phyloP scores from a whole-genome alignment of 495 filamentous ascomycete genomes.

The Neurospora sp. region DNA sequence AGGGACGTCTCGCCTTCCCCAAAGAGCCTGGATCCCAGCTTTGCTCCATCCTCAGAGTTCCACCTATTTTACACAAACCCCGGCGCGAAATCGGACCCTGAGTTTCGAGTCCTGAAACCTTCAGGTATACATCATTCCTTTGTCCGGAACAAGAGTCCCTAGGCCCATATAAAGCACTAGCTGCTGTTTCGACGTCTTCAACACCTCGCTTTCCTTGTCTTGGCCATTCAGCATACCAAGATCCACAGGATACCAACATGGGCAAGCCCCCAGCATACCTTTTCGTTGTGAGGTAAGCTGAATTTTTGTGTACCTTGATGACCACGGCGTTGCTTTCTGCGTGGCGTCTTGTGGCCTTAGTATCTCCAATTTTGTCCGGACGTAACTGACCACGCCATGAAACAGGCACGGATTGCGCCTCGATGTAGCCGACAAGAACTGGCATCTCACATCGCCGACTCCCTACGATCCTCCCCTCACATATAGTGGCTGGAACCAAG shows the following conservation, averaged over 20 bases:
- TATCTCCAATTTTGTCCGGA: neutral
- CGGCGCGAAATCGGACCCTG: neutral
- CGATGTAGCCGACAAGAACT: slow-evolving; percentile 85
- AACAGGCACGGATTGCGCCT: slow-evolving; percentile 81
- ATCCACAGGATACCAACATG: slow-evolving; percentile 17
- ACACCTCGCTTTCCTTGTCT: neutral
- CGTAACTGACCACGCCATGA: neutral
- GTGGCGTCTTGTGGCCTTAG: neutral
- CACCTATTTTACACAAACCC: neutral
- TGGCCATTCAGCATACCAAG: neutral
- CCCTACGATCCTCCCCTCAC: slow-evolving; percentile 95
- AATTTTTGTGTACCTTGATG: neutral
- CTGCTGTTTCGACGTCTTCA: neutral
- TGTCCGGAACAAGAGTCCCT: neutral
- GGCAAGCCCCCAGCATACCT: slow-evolving; percentile 42
- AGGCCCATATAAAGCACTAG: neutral
- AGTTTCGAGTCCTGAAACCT: neutral
- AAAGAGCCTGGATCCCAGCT: neutral
- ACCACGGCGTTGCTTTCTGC: neutral
- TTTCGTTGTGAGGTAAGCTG: slow-evolving; percentile 68
- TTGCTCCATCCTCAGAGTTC: neutral
- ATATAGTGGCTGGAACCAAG: slow-evolving; percentile 87
- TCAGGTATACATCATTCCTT: neutral
- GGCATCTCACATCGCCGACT: slow-evolving; percentile 89
- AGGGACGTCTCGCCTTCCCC: neutral